These are phyloP conservation scores for Torulaspora franciscae DNA, from an alignment of 805 yeast genomes.

Conservation along the genomic window DNA sequence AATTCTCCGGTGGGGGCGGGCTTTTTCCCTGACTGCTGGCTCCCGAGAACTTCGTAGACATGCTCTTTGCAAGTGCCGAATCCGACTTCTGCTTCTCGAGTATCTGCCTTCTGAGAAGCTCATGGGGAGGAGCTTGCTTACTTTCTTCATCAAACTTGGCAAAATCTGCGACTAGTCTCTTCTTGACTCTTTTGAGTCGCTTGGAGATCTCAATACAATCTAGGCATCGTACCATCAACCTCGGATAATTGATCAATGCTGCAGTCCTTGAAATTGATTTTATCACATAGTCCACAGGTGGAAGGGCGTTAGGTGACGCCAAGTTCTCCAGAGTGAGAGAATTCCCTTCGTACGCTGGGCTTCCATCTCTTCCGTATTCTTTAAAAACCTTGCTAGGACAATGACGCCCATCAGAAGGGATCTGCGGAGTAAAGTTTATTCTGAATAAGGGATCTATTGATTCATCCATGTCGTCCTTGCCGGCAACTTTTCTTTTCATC, in stretches of 20 bases:
- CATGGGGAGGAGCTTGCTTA: conserved; percentile 4
- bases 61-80: conserved; percentile 10
- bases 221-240: conserved; percentile 43
- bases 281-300: conserved; percentile 52
- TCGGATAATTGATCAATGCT: conserved; percentile 57
- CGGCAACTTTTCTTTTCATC: conserved; percentile 25
- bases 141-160: conserved; percentile 12
- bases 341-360: conserved; percentile 12
- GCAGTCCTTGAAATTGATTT: conserved; percentile 60
- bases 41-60: conserved; percentile 6
- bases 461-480: conserved; percentile 26
- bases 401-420: conserved; percentile 4
- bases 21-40: neutral
- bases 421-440: conserved; percentile 7
- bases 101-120: conserved; percentile 5
- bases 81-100: conserved; percentile 12
- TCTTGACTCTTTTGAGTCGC: conserved; percentile 21
- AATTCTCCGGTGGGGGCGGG: conserved; percentile 5
- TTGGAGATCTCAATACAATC: conserved; percentile 33
- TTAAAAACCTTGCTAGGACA: neutral
- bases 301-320: conserved; percentile 50
- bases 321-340: conserved; percentile 52
- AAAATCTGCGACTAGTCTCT: conserved; percentile 15
- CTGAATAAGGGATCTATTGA: conserved; percentile 32
- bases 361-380: conserved; percentile 13